Conservation (phyloP, 2,329 filamentous ascomycete genomes). For the Pezicula carpinea region DNA sequence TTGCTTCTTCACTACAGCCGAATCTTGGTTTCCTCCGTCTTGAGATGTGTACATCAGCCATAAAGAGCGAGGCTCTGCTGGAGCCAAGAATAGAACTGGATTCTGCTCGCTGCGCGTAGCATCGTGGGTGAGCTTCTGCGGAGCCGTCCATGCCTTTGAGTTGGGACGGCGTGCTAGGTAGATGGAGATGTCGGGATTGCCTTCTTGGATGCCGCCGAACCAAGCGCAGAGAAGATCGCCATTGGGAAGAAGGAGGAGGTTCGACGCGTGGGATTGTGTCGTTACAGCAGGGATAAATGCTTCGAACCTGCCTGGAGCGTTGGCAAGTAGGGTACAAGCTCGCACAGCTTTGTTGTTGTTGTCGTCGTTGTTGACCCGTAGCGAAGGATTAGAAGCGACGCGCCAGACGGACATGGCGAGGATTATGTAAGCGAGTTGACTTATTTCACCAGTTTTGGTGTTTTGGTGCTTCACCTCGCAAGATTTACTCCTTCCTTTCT, state of each 20-base stretch:
- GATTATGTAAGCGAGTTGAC: too few species aligned
- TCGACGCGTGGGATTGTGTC: slow-evolving; percentile 40
- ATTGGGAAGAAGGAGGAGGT: slow-evolving; percentile 36
- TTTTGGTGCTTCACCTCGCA: too few species aligned
- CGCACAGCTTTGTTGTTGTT: too few species aligned
- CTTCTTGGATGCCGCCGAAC: slow-evolving; percentile 43
- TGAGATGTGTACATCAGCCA: slow-evolving; percentile 43
- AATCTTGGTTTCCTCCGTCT: slow-evolving; percentile 39
- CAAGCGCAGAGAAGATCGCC: slow-evolving; percentile 38
- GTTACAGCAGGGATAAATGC: slow-evolving; percentile 33
- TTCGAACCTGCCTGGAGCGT: background rate
- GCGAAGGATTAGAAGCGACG: too few species aligned
- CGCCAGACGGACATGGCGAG: too few species aligned
- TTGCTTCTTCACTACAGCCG: slow-evolving; percentile 33
- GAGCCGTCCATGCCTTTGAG: slow-evolving; percentile 27
- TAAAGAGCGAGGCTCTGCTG: slow-evolving; percentile 26
- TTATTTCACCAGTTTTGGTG: too few species aligned
- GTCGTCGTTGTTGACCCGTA: too few species aligned
- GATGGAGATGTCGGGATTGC: slow-evolving; percentile 39
- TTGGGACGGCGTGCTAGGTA: slow-evolving; percentile 34
- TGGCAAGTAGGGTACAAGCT: too few species aligned
- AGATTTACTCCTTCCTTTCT: too few species aligned
- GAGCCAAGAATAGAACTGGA: slow-evolving; percentile 36
- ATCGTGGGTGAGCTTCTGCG: slow-evolving; percentile 34
- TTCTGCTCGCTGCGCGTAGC: slow-evolving; percentile 39